Base-by-base conservation (phyloP, 2,329 filamentous ascomycete genomes). In the Paracoccidioides brasiliensis region DNA sequence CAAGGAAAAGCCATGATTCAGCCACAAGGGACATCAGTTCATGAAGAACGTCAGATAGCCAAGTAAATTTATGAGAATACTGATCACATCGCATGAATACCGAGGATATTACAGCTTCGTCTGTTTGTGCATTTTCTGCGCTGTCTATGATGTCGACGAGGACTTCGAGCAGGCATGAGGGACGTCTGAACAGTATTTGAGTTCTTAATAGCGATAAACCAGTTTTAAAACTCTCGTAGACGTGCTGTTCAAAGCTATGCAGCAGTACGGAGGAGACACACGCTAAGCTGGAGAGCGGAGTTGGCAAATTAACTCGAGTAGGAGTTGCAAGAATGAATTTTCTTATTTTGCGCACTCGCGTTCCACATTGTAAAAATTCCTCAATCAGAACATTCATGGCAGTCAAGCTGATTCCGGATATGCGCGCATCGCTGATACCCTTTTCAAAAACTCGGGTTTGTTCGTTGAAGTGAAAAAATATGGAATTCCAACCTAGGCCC, bases 11-110 rank as follows among this genome's bases (percentile, higher is more conserved):
- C 80, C 84, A 90, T 0, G 85, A 85, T 33, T 71, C 70, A 1
- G 81, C 81, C 1, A 85, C 81, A 42, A 79, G 75, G 46, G 76
- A 74, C 14, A 93, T 68, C 0, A 91, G 76, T 58, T 88, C 81
- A 14, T 83, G 79, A 64, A 88, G 78, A 37, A 88, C 77, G 28
- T 79, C 76, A 22, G 80, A 79, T 28, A 90, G 69, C 56, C 81
- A 79, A 10, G 74, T 73, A 52, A 82, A 80, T 37, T 79, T 78
- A 60, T 86, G 80, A 57, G 89, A 83, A 4, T 83, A 76, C 9
- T 80, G 72, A 53, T 83, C 80, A 1, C 82, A 80, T 58, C 82
- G 79, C 33, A 79, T 72, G 59, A 85, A 85, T 1, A 86, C 72
- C 28, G 77, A 69, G 0, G 83, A 81, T 1, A 88, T 70, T 30